Evolutionary conservation across 768 basidiomycete genomes (phyloP).

Genomic region (Boletus huronensis): DNA sequence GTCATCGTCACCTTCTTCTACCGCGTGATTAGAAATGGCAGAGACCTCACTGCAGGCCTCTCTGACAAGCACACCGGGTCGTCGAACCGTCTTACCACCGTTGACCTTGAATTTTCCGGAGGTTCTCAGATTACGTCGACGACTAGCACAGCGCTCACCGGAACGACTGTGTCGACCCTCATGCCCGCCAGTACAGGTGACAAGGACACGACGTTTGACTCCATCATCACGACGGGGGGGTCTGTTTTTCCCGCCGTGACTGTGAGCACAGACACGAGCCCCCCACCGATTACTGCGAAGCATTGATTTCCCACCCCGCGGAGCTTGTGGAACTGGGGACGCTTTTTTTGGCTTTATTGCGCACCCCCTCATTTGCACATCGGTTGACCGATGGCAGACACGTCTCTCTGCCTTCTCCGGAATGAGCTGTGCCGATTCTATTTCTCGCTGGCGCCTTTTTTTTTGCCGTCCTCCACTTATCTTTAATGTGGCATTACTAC

Average conservation of each 20-base stretch:
- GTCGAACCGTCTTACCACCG: conserved; percentile 23
- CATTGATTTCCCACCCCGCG: neutral
- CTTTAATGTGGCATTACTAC: neutral
- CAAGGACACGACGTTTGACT: conserved; percentile 2
- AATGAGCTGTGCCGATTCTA: too few relatives aligned
- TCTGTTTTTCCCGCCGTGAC: neutral
- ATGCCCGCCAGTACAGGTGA: neutral
- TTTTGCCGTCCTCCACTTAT: neutral
- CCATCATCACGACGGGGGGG: neutral
- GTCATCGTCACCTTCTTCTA: conserved; percentile 37
- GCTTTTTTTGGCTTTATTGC: neutral
- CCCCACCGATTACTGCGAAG: neutral
- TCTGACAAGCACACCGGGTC: neutral
- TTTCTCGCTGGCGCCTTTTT: neutral
- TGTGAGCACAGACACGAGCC: neutral
- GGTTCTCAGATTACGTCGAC: neutral
- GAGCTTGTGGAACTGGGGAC: neutral
- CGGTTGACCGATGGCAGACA: neutral
- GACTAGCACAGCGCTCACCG: neutral
- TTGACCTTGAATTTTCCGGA: conserved; percentile 19
- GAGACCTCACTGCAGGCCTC: conserved; percentile 9
- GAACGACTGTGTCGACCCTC: conserved; percentile 8
- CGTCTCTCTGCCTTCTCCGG: neutral
- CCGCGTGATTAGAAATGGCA: conserved; percentile 11
- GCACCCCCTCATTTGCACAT: neutral